Base-by-base conservation (phyloP, 441 rosid species). In the Gossypium lobatum region DNA sequence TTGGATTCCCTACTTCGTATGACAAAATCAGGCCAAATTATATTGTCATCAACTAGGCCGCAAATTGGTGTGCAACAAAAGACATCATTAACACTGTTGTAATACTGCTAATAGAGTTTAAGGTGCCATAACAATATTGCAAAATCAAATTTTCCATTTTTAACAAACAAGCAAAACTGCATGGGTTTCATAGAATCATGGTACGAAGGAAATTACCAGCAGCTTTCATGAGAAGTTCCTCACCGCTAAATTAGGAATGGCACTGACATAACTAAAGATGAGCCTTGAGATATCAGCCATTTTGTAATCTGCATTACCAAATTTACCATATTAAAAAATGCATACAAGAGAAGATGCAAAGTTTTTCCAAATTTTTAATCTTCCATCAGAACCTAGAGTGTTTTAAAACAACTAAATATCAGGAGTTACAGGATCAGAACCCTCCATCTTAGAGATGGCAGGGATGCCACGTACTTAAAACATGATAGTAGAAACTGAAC, bases 171-270 rank as follows among this genome's bases (percentile, higher is more conserved):
- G 76, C 75, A 80, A 80, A 68, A 77, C 48, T 75, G 70, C 78
- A 74, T 21, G 52, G 76, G 76, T 53, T 45, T 31, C 62, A 73
- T 25, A 72, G 70, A 74, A 84, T 70, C 68, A 72, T 25, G 72
- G 85, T 75, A 74, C 60, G 65, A 39, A 73, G 78, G 80, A 80
- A 37, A 73, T 81, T 80, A 79, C 77, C 85, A 81, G 83, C 63
- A 85, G 46, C 73, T 78, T 75, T 78, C 81, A 81, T 81, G 82
- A 77, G 82, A 88, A 82, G 82, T 85, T 83, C 85, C 92, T 94
- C 92, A 95, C 98, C 97, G 66, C 71, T 83, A 85, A 79, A 81
- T 91, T 80, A 77, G 92, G 89, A 80, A 86, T 78, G 66, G 84
- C 74, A 71, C 83, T 74, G 74, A 81, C 87, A 81, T 86, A 95